Evolutionary conservation across 495 filamentous ascomycete genomes (phyloP).

Genomic region (Aspergillus conjunctus): DNA sequence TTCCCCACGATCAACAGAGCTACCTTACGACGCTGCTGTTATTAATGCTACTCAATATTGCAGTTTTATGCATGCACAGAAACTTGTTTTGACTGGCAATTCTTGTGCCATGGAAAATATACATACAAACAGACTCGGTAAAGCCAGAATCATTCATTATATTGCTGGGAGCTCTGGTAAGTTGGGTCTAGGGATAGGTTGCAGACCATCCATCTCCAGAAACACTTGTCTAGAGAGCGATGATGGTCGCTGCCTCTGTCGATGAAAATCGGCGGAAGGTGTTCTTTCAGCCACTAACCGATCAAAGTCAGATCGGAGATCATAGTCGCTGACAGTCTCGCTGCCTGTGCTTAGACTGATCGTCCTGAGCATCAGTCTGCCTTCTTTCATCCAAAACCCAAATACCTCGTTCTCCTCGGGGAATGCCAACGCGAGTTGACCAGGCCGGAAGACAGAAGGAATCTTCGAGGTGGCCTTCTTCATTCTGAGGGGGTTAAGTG

Average conservation of each 20-base stretch:
- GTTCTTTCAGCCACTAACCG: conserved; percentile 24
- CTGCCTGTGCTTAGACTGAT: conserved; percentile 21
- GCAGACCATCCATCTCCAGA: conserved; percentile 20
- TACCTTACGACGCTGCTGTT: neutral
- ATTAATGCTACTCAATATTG: neutral
- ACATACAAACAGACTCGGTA: neutral
- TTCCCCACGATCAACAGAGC: neutral
- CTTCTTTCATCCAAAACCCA: conserved; percentile 29
- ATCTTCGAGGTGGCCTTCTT: conserved; percentile 31
- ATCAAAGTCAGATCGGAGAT: conserved; percentile 30
- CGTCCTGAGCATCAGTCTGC: conserved; percentile 26
- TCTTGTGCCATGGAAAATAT: neutral
- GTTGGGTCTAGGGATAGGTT: conserved; percentile 19
- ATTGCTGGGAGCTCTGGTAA: conserved; percentile 25
- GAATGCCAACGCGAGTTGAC: conserved; percentile 27
- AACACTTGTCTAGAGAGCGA: conserved; percentile 21
- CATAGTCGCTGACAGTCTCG: conserved; percentile 27
- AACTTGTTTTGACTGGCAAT: neutral
- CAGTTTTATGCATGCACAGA: neutral
- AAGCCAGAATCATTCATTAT: neutral
- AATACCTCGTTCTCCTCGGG: conserved; percentile 28
- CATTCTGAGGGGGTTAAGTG: conserved; percentile 22
- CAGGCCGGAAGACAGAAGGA: conserved; percentile 25
- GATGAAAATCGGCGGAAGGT: conserved; percentile 14
- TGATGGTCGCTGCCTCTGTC: conserved; percentile 20